phyloP scores from a whole-genome alignment of 169 alveolate species.

The Plasmodium malariae region DNA sequence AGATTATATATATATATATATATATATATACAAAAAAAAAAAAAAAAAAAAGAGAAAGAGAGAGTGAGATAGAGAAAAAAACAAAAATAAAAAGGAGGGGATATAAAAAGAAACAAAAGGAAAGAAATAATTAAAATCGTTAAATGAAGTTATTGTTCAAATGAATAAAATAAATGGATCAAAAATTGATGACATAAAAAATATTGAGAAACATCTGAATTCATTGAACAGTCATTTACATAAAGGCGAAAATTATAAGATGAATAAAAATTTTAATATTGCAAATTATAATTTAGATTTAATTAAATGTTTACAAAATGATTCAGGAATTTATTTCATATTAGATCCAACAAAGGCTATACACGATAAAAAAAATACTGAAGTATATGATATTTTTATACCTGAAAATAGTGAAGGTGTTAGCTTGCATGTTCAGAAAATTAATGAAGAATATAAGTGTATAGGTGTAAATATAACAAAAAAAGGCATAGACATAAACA shows the following conservation, averaged over 20 bases:
- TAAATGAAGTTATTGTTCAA: conserved; percentile 30
- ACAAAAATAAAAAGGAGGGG: conserved; percentile 10
- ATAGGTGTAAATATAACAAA: conserved; percentile 75
- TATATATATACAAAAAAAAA: neutral
- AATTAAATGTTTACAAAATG: conserved; percentile 73
- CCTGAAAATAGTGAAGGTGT: conserved; percentile 72
- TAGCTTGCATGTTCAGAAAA: conserved; percentile 70
- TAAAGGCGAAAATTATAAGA: conserved; percentile 19
- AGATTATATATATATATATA: neutral
- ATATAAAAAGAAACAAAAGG: neutral
- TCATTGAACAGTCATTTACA: conserved; percentile 4
- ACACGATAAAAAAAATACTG: conserved; percentile 54
- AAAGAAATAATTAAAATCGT: neutral
- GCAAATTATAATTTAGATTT: conserved; percentile 67
- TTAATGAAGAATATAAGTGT: conserved; percentile 74
- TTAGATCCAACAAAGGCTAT: conserved; percentile 70
- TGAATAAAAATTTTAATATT: conserved; percentile 55
- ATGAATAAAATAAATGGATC: conserved; percentile 73
- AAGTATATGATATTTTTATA: conserved; percentile 66
- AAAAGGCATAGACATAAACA: conserved; percentile 54
- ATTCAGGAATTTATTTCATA: conserved; percentile 65
- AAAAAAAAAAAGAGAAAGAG: neutral
- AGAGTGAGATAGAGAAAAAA: neutral
- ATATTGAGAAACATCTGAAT: conserved; percentile 9
- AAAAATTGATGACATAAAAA: conserved; percentile 46